Conservation (phyloP, 805 yeast species). For the Ogataea siamensis region DNA sequence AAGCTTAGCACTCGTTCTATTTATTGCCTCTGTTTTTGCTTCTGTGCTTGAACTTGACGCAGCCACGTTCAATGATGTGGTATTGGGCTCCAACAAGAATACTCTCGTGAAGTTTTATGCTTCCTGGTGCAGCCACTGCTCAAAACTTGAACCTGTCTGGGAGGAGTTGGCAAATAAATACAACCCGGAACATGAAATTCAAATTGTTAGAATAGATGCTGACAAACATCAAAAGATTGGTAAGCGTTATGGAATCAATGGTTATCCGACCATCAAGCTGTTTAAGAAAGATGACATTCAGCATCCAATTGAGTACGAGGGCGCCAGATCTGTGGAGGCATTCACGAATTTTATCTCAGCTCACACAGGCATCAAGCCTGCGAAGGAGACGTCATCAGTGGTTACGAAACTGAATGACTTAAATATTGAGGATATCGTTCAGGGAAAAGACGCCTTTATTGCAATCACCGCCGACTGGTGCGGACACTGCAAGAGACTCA, state of each 20-base stretch:
- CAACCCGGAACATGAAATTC: constrained; percentile 22
- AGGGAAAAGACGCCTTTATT: constrained; percentile 46
- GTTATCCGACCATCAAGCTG: constrained; percentile 64
- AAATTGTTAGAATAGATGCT: constrained; percentile 53
- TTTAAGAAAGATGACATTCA: constrained; percentile 48
- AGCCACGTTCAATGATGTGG: constrained; percentile 52
- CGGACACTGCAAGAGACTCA: constrained; percentile 51
- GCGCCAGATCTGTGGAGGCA: constrained; percentile 48
- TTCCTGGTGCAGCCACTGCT: constrained; percentile 73
- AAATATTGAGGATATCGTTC: constrained; percentile 27
- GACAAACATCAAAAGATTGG: constrained; percentile 53
- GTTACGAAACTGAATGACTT: constrained; percentile 30
- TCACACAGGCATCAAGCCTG: constrained; percentile 35
- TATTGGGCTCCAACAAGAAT: constrained; percentile 61
- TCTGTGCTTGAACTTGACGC: constrained; percentile 43
- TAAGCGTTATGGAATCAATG: constrained; percentile 50
- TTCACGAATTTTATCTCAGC: constrained; percentile 48
- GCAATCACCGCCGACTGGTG: constrained; percentile 64
- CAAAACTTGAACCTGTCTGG: constrained; percentile 52
- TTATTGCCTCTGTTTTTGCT: constrained; percentile 5
- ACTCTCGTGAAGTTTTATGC: constrained; percentile 76
- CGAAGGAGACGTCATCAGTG: constrained; percentile 18
- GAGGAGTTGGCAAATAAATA: constrained; percentile 28
- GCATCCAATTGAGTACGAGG: constrained; percentile 54
- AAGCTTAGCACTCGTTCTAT: constrained; percentile 4